Base-by-base conservation (phyloP, 441 rosid genomes). In the Brassica balearica region DNA sequence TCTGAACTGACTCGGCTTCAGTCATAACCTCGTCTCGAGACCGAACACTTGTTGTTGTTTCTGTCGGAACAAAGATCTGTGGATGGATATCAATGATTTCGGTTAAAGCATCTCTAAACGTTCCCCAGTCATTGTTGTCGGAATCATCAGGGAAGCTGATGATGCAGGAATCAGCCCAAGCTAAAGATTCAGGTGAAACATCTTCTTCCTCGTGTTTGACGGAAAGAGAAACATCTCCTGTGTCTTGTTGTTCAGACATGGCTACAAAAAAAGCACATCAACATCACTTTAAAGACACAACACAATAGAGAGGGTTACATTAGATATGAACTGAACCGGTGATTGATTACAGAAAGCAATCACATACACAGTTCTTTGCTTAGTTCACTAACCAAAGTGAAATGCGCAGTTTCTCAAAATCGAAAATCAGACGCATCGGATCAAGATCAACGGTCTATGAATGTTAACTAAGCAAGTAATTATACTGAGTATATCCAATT, bases 91-190 rank as follows among this genome's bases (percentile, higher is more conserved):
- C 83, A 9, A 89, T 72, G 60, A 89, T 77, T 79, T 87, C 93
- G 1, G 85, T 75, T 75, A 91, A 79, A 38, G 90, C 89, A 72
- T 90, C 93, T 79, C 85, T 88, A 41, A 91, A 63, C 67, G 85
- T 84, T 69, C 69, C 82, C 96, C 91, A 90, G 34, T 80, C 78
- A 20, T 70, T 79, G 15, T 75, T 75, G 19, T 87, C 88, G 19
- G 84, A 81, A 76, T 76, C 65, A 36, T 89, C 94, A 43, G 85
- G 81, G 71, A 86, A 90, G 48, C 77, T 79, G 74, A 84, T 71
- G 69, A 90, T 84, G 80, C 97, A 95, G 53, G 97, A 95, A 84
- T 95, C 92, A 41, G 85, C 89, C 99, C 98, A 95, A 14, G 92
- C 90, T 71, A 85, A 20, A 74, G 86, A 90, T 75, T 91, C 98